These are phyloP conservation scores for Vaccinium macrocarpon DNA, from an alignment of 148 eudicot genomes.

Conservation along the genomic window DNA sequence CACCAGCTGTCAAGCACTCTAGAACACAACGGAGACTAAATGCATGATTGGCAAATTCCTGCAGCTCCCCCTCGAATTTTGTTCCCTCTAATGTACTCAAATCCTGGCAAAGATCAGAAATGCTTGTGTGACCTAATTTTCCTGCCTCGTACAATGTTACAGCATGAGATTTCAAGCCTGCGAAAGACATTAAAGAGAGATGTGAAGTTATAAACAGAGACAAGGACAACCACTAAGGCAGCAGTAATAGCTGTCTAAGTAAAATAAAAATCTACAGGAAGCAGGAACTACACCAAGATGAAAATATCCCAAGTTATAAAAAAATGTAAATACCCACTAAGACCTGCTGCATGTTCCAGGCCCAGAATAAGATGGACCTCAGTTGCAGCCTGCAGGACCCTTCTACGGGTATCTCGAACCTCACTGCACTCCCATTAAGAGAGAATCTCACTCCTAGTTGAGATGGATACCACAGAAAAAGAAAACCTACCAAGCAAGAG, in stretches of 20 bases:
- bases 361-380: neutral
- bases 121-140: constrained; percentile 87
- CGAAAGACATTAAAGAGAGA: constrained; percentile 20
- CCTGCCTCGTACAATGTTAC: constrained; percentile 98
- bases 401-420: neutral
- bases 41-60: constrained; percentile 99
- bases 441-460: neutral
- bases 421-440: neutral
- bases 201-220: neutral
- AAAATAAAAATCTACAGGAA: neutral
- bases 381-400: neutral
- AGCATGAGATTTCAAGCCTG: constrained; percentile 97
- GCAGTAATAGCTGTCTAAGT: neutral
- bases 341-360: neutral
- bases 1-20: constrained; percentile 91
- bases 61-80: constrained; percentile 94
- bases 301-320: neutral
- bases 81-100: constrained; percentile 88
- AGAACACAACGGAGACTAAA: constrained; percentile 88
- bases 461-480: neutral
- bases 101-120: constrained; percentile 93
- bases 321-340: neutral
- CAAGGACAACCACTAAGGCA: constrained; percentile 7
- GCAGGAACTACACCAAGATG: neutral
- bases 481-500: neutral